Percentiles rank a stretch among this genome's conserved stretches.
Evolutionary conservation across 257 asterid species (phyloP).

Genomic region (Asclepias syriaca): DNA sequence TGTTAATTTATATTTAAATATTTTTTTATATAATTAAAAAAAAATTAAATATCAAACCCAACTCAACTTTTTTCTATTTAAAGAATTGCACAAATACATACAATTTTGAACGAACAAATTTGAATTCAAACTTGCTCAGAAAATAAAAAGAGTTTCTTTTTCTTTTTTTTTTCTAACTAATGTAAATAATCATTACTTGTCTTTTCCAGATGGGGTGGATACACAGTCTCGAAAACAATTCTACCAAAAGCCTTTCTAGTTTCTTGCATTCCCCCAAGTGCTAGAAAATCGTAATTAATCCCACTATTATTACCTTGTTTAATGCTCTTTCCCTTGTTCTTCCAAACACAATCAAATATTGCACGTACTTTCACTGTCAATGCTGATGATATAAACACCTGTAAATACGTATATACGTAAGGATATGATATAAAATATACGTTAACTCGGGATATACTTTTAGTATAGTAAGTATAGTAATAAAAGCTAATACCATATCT

Average conservation of each 20-base stretch:
- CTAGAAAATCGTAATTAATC: slow-evolving; percentile 21
- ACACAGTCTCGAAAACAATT: slow-evolving; percentile 22
- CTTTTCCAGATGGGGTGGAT: slow-evolving; percentile 7
- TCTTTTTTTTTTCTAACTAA: neutral
- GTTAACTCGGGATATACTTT: neutral
- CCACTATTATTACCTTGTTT: slow-evolving; percentile 18
- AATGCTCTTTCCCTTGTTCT: slow-evolving; percentile 19
- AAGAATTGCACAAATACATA: too few relatives aligned
- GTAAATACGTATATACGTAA: neutral
- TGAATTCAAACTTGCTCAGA: too few relatives aligned
- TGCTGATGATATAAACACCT: slow-evolving; percentile 25
- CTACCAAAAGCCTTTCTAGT: slow-evolving; percentile 25
- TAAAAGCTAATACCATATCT: slow-evolving; percentile 13
- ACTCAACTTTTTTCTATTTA: too few relatives aligned
- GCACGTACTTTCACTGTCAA: slow-evolving; percentile 13
- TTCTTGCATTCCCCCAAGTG: slow-evolving; percentile 23
- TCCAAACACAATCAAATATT: slow-evolving; percentile 23
- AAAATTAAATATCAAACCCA: too few relatives aligned
- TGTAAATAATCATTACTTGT: neutral
- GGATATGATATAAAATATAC: too few relatives aligned
- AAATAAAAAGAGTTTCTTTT: neutral
- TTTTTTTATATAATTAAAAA: too few relatives aligned
- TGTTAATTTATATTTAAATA: too few relatives aligned
- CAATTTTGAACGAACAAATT: too few relatives aligned
- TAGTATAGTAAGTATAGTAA: too few relatives aligned